These are phyloP conservation scores for Cytospora chrysosperma DNA, from an alignment of 2,329 filamentous ascomycete genomes.

Conservation along the genomic window DNA sequence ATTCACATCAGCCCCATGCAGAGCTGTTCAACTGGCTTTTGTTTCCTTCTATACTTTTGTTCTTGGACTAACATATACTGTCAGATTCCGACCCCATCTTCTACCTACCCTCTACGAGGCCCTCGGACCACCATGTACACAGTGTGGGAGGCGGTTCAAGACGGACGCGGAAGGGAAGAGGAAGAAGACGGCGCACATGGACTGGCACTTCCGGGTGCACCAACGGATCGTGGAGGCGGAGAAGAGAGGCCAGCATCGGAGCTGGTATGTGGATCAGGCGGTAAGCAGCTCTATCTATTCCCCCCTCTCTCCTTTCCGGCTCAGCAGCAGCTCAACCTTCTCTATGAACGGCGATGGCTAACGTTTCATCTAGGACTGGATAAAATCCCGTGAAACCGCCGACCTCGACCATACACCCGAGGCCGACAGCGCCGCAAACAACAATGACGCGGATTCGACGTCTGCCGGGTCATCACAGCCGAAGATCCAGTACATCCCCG, in stretches of 20 bases:
- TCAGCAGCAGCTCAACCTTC: slow-evolving; percentile 1
- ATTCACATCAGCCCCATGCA: neutral
- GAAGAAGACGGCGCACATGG: slow-evolving; percentile 88
- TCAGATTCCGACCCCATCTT: slow-evolving; percentile 72
- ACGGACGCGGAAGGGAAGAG: slow-evolving; percentile 74
- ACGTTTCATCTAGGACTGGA: slow-evolving; percentile 70
- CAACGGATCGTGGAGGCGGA: slow-evolving; percentile 83
- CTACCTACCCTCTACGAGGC: slow-evolving; percentile 75
- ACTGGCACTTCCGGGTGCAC: slow-evolving; percentile 97
- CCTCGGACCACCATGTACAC: slow-evolving; percentile 82
- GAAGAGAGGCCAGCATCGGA: slow-evolving; percentile 83
- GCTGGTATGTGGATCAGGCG: slow-evolving; percentile 90
- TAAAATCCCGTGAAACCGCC: slow-evolving; percentile 76
- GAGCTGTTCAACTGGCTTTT: neutral
- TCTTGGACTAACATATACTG: slow-evolving; percentile 16
- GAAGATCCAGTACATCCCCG: slow-evolving; percentile 72
- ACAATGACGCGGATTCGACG: slow-evolving; percentile 33
- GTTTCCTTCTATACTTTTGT: no score
- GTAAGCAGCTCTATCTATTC: slow-evolving; percentile 49
- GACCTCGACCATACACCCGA: slow-evolving; percentile 56
- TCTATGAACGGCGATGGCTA: neutral
- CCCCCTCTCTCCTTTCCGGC: neutral
- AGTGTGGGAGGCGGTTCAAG: slow-evolving; percentile 85
- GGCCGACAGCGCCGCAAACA: slow-evolving; percentile 35
- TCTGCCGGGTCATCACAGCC: slow-evolving; percentile 35